These are phyloP conservation scores for Daldinia bambusicola DNA, from an alignment of 495 filamentous ascomycete genomes.

Conservation along the genomic window DNA sequence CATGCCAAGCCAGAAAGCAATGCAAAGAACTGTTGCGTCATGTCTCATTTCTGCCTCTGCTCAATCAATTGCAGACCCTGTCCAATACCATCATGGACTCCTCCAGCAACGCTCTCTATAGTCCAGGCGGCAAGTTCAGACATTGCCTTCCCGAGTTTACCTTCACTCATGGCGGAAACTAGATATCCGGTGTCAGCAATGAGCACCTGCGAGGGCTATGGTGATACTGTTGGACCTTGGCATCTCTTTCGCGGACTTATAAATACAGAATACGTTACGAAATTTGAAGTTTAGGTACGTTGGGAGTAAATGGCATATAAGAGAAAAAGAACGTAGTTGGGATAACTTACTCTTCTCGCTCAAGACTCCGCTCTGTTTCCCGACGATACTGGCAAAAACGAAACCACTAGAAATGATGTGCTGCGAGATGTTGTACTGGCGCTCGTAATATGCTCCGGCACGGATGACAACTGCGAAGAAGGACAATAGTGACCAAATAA, in stretches of 20 bases:
- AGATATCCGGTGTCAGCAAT: conserved; percentile 16
- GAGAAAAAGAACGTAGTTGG: neutral
- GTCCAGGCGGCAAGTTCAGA: conserved; percentile 65
- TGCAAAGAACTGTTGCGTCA: conserved; percentile 26
- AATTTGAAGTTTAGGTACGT: neutral
- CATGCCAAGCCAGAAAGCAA: conserved; percentile 10
- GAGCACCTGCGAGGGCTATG: neutral
- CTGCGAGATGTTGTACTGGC: conserved; percentile 69
- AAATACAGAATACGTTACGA: neutral
- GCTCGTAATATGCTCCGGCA: conserved; percentile 68
- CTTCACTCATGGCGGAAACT: conserved; percentile 65
- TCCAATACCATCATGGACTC: conserved; percentile 71
- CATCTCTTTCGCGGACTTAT: neutral
- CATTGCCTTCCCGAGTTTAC: conserved; percentile 63
- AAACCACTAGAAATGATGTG: conserved; percentile 61
- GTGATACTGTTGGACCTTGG: neutral
- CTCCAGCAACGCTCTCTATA: conserved; percentile 67
- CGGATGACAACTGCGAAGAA: conserved; percentile 65
- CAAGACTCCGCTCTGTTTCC: conserved; percentile 61
- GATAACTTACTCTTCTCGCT: conserved; percentile 51
- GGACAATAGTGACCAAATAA: conserved; percentile 67
- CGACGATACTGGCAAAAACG: conserved; percentile 62
- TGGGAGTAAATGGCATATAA: neutral
- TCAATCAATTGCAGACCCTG: conserved; percentile 66
- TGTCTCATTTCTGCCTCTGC: conserved; percentile 39